Evolutionary conservation across 306 rosid species (phyloP).

Genomic region (Lathyrus tuberosus): DNA sequence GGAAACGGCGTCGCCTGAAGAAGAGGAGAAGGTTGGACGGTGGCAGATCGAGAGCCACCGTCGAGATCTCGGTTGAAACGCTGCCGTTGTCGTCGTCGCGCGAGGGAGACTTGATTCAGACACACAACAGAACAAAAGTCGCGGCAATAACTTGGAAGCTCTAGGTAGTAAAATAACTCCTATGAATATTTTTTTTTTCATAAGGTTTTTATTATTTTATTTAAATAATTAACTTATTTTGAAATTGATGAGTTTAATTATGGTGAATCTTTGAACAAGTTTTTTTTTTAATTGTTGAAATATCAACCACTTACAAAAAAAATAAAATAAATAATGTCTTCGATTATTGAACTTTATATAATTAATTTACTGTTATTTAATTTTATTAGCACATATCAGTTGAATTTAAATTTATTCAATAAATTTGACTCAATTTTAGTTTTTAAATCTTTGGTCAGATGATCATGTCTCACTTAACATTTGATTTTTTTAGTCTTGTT

Average conservation of each 20-base stretch:
- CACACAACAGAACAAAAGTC: constrained; percentile 11
- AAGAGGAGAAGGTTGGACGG: constrained; percentile 45
- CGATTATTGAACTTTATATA: too few species aligned
- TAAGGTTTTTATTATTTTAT: not conserved
- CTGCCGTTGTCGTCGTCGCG: constrained; percentile 24
- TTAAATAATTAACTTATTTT: not conserved
- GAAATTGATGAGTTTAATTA: not conserved
- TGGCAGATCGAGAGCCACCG: constrained; percentile 49
- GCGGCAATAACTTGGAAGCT: constrained; percentile 16
- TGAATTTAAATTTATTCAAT: too few species aligned
- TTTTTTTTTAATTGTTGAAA: too few species aligned
- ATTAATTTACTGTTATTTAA: too few species aligned
- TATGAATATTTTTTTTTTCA: not conserved
- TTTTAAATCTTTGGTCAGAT: too few species aligned
- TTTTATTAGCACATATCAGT: too few species aligned
- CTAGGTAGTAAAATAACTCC: not conserved
- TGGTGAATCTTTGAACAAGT: too few species aligned
- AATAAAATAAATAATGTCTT: too few species aligned
- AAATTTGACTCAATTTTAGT: too few species aligned
- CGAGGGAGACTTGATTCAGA: constrained; percentile 27
- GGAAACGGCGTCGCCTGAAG: constrained; percentile 6
- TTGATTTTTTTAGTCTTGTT: too few species aligned
- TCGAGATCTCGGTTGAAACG: constrained; percentile 42
- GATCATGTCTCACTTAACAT: too few species aligned
- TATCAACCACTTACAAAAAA: too few species aligned